Base-by-base conservation (phyloP, 352 stramenopile genomes). In the Peronospora destructor region DNA sequence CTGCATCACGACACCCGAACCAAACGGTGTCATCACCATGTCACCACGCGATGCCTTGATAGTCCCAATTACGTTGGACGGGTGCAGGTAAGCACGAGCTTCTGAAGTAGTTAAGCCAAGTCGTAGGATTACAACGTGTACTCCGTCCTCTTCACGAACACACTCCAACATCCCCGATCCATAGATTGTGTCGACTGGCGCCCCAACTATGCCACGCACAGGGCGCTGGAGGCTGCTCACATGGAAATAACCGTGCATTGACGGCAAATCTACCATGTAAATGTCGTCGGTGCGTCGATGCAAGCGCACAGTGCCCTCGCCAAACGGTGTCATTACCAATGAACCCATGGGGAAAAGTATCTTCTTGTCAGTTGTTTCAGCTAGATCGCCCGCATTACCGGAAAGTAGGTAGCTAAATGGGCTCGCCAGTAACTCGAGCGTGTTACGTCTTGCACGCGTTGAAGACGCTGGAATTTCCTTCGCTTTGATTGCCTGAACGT, bases 11-110 rank as follows among this genome's bases (percentile, higher is more conserved):
- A 88, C 65, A 21, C 82, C 82, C 13, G 65, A 76, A 35, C 79
- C 82, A 49, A 76, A 93, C 11, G 82, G 79, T n/a, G 82, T 93
- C 53, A 66, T 64, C 5, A 93, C 82, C 3, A 89, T 53, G 43
- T 93, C 82, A 7, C 82, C 82, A n/a, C 79, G 71, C 13, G 72
- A 78, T 4, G 82, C 82, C 26, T 76, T 78, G 33, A 93, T 71
- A 12, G 59, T 29, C n/a, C 75, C 61, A 0, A 68, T 59, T 28
- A 93, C 76, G 34, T 59, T 66, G 9, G 49, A 14, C 0, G 79
- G 73, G 38, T 91, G 75, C 40, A 93, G 46, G 46, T 78, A 91
- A n/a, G 66, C 73, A 0, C 61, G 62, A 46, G 81, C 73, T 56
- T 79, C 70, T 9, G 60, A 56, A 29, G 79, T 65, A 25, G 53